Conservation (phyloP, 2,329 filamentous ascomycete genomes). For the Peltaster fructicola region DNA sequence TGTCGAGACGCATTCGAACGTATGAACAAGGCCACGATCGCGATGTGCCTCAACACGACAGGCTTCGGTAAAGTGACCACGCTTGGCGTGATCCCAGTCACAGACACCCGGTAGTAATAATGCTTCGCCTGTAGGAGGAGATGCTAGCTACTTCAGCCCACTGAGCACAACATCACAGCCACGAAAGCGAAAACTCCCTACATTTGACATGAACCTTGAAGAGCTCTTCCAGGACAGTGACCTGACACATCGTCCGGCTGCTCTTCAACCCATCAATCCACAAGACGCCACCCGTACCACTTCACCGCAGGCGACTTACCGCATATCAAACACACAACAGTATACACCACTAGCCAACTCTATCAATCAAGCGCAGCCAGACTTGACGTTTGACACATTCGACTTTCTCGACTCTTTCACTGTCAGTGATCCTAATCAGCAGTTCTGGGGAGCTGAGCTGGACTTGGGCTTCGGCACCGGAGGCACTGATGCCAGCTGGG, state of each 20-base stretch:
- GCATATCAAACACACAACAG: not conserved
- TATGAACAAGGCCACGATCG: conserved; percentile 86
- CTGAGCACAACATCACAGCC: too few relatives aligned
- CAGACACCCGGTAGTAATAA: conserved; percentile 13
- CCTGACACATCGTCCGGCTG: conserved; percentile 18
- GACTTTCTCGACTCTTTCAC: conserved; percentile 38
- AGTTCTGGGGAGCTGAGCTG: conserved; percentile 3
- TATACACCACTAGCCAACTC: not conserved
- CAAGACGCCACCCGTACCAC: not conserved
- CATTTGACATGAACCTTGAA: conserved; percentile 40
- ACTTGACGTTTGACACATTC: conserved; percentile 26
- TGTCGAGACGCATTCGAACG: conserved; percentile 89
- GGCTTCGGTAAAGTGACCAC: conserved; percentile 44
- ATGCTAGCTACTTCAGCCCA: conserved; percentile 13
- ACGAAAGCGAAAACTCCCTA: conserved; percentile 21
- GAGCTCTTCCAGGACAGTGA: conserved; percentile 33
- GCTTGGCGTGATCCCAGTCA: conserved; percentile 12
- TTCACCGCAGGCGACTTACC: not conserved
- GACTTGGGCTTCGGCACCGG: conserved; percentile 11
- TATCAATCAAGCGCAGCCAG: conserved; percentile 3
- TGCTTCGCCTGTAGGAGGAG: too few relatives aligned
- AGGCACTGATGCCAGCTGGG: conserved; percentile 26
- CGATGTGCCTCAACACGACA: conserved; percentile 79
- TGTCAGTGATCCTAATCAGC: conserved; percentile 20
- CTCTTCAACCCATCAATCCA: conserved; percentile 5